Evolutionary conservation across 116 monocot genomes (phyloP).

Genomic region (Posidonia oceanica): DNA sequence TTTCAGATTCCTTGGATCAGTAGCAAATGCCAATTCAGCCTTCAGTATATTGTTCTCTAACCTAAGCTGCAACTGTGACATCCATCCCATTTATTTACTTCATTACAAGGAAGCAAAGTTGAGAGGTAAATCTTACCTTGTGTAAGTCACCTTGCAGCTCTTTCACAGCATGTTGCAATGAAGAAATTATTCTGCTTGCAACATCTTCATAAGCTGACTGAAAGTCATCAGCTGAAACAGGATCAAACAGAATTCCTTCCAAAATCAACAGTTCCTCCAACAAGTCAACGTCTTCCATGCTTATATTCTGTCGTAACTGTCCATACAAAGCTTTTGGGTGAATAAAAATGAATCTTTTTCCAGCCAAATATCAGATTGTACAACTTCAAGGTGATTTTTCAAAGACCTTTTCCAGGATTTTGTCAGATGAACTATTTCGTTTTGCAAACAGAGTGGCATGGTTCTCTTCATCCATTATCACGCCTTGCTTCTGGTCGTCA

Average conservation of each 20-base stretch:
- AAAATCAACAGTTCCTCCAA: conserved; percentile 33
- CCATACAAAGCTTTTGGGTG: not conserved
- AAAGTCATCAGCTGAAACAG: conserved; percentile 21
- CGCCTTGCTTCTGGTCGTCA: conserved; percentile 7
- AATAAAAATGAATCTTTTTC: not conserved
- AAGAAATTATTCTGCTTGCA: conserved; percentile 17
- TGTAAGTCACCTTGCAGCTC: conserved; percentile 22
- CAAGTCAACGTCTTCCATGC: conserved; percentile 24
- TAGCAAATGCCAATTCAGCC: not conserved
- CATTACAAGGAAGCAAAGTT: no score
- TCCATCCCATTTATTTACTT: not conserved
- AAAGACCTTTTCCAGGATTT: conserved; percentile 32
- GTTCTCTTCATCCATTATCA: conserved; percentile 1
- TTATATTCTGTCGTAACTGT: conserved; percentile 40
- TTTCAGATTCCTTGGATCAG: no score
- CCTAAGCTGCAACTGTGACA: conserved; percentile 2
- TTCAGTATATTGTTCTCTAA: conserved; percentile 2
- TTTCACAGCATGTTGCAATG: conserved; percentile 32
- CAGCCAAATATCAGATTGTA: not conserved
- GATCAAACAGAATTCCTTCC: conserved; percentile 43
- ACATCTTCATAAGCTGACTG: conserved; percentile 20
- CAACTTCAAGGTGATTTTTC: not conserved
- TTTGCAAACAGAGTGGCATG: not conserved
- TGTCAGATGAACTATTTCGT: conserved; percentile 11
- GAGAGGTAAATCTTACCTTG: conserved; percentile 4